A percentile compares a stretch with the other conserved stretches of the same genome.
Evolutionary conservation across 2,329 filamentous ascomycete genomes (phyloP).

Genomic region (Coniochaeta sp.): DNA sequence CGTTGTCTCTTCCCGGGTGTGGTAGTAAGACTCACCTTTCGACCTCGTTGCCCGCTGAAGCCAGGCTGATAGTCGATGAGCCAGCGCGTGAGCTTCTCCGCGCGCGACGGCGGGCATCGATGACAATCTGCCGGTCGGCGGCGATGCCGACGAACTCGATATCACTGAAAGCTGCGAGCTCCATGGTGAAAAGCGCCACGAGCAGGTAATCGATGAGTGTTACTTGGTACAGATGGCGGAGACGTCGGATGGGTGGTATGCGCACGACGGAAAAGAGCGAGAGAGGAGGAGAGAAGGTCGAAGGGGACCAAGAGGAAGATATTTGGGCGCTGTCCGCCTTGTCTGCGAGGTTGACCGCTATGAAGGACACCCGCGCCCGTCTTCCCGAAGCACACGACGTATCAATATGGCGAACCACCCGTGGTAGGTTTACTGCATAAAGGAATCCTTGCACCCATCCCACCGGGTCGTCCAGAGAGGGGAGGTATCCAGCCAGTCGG

Average conservation of each 20-base stretch:
- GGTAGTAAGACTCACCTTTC: not conserved
- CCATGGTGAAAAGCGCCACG: too few species aligned
- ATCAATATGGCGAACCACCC: not conserved
- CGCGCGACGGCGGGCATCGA: not conserved
- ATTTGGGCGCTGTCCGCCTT: not conserved
- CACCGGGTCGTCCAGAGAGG: not conserved
- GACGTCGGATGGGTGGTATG: too few species aligned
- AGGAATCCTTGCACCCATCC: not conserved
- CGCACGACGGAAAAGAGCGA: not conserved
- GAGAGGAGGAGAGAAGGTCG: not conserved
- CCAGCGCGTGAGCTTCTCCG: not conserved
- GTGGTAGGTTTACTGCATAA: not conserved
- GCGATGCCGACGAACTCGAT: not conserved
- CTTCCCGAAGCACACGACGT: not conserved
- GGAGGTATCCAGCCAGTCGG: not conserved
- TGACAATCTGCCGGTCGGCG: not conserved
- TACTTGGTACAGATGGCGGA: too few species aligned
- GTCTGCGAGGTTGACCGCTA: not conserved
- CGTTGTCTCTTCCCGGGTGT: not conserved
- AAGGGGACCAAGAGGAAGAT: too few species aligned
- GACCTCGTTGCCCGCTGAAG: not conserved
- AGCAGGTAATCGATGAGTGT: too few species aligned
- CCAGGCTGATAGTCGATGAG: not conserved
- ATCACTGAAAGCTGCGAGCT: not conserved
- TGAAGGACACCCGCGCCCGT: not conserved